These are phyloP conservation scores for Grosmannia serpens DNA, from an alignment of 2,329 filamentous ascomycete species.

Conservation along the genomic window DNA sequence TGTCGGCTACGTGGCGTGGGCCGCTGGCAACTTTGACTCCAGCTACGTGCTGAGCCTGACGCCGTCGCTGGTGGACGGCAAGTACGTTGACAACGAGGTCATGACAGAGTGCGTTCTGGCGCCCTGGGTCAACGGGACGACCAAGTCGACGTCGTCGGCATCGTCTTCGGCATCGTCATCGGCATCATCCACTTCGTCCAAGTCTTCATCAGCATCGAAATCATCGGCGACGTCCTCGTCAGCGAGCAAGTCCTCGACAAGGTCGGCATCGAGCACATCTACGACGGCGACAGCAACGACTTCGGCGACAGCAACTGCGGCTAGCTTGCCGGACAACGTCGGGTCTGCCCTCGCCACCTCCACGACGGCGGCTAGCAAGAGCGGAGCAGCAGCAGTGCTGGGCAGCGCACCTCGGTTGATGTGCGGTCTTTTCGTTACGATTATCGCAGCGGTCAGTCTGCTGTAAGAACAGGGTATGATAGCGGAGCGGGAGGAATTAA, in stretches of 20 bases:
- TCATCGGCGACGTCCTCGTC: neutral
- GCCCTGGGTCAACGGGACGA: slow-evolving; percentile 2
- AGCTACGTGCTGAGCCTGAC: slow-evolving; percentile 18
- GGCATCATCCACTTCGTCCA: neutral
- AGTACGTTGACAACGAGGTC: slow-evolving; percentile 10
- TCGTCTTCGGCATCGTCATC: neutral
- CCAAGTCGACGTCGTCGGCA: neutral
- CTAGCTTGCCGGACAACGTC: neutral
- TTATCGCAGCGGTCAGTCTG: neutral
- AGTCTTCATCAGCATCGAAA: neutral
- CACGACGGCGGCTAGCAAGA: neutral
- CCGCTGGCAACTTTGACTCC: slow-evolving; percentile 16
- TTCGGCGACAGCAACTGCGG: neutral
- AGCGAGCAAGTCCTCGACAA: neutral
- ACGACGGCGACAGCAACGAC: neutral
- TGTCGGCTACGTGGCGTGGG: slow-evolving; percentile 18
- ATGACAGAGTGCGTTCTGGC: slow-evolving; percentile 12
- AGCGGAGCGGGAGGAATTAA: neutral
- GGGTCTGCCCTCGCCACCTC: neutral
- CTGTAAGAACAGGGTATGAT: neutral
- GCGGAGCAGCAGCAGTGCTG: neutral
- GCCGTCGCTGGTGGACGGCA: slow-evolving; percentile 10
- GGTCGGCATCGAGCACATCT: neutral
- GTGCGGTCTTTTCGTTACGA: neutral
- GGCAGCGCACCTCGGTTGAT: neutral